Evolutionary conservation across 306 rosid species (phyloP), one percentile per base, ranked within the genome.

Genomic region (Fragaria ananassa): DNA sequence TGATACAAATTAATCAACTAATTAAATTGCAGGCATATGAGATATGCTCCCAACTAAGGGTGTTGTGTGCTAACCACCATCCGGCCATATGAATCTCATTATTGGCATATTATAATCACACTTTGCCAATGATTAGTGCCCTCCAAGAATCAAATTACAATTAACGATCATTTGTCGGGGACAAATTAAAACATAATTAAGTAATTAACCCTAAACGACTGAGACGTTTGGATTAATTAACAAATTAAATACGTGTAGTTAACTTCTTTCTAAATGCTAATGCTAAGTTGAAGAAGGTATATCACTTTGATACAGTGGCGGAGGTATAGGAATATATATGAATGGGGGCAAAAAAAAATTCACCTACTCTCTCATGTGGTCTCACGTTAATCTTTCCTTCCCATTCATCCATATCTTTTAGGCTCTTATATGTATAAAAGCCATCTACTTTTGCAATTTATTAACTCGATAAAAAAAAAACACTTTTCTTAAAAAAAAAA

Each of bases 91-190:
- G 69, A 31, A 18, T 27, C 68, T 3, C 45, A 31, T 60, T 44
- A 31, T 60, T 44, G 69, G 18, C 57, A 4, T 18, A 15, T 58
- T 60, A 42, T 60, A 42, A 25, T 60, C 44, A 12, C 44, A 74
- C 54, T 70, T 58, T 42, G 25, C 10, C 3, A 41, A 75, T 75
- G 65, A 49, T 65, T 50, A 47, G 78, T 75, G 72, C 23, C 6
- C 31, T 10, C 35, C 45, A 62, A 34, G 37, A 74, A 29, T 62
- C 76, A 61, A 13, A 61, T 27, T 61, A 27, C 10, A 27, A 61
- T 29, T 5, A 54, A 54, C 1, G 57, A 70, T 25, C 19, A 69
- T 63, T 34, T 65, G 49, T 65, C 47, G 49, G 70, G 70, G 41
- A 39, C 70, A 65, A 21, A 60, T 10, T 25, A 31, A 63, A 63